Conservation (phyloP, 2,329 filamentous ascomycete genomes). For the Claviceps citrina region DNA sequence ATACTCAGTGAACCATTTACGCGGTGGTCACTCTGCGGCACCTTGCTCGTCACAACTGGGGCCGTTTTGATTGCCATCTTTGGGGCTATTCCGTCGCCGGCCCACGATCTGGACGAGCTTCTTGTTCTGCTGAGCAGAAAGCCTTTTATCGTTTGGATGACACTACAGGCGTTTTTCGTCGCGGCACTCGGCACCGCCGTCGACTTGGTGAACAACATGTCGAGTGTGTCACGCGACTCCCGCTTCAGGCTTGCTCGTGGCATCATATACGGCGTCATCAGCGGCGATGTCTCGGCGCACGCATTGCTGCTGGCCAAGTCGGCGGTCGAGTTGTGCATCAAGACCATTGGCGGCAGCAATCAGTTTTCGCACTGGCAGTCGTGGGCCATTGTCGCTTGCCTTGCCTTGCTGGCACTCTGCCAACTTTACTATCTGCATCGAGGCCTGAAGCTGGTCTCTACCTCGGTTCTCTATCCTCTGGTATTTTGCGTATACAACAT, state of each 20-base stretch:
- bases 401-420: conserved; percentile 67
- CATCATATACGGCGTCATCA: conserved; percentile 75
- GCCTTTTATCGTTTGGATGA: conserved; percentile 81
- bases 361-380: conserved; percentile 94
- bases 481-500: conserved; percentile 99
- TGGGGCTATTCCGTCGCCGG: conserved; percentile 83
- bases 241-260: conserved; percentile 64
- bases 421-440: conserved; percentile 93
- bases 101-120: conserved; percentile 73
- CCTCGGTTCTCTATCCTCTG: conserved; percentile 86
- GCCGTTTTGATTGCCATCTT: conserved; percentile 89
- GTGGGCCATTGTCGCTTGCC: conserved; percentile 73
- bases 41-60: conserved; percentile 70
- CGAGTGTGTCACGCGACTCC: conserved; percentile 41
- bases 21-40: conserved; percentile 79
- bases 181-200: conserved; percentile 48
- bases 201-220: conserved; percentile 37
- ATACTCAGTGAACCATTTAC: conserved; percentile 92
- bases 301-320: conserved; percentile 88
- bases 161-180: conserved; percentile 60
- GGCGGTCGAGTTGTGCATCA: conserved; percentile 82
- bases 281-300: conserved; percentile 87
- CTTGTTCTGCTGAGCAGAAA: conserved; percentile 56
- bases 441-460: conserved; percentile 86
- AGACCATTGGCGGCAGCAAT: conserved; percentile 72